phyloP scores from a whole-genome alignment of 805 yeast species.

The Schwanniomyces polymorphus region DNA sequence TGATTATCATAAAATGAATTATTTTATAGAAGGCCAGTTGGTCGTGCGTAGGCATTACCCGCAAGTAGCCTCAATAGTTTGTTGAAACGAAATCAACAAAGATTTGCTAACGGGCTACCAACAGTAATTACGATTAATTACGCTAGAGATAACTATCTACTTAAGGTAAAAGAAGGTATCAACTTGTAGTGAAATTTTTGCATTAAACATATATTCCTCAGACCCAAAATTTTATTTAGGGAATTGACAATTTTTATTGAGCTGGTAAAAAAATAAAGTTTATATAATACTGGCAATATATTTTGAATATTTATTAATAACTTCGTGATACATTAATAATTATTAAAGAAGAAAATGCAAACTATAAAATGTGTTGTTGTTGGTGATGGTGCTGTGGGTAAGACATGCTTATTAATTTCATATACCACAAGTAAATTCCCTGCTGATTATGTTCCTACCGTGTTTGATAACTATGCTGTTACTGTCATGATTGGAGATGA shows the following conservation, averaged over 20 bases:
- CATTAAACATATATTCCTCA: neutral
- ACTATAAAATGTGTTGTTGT: slow-evolving; percentile 94
- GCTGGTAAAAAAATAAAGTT: neutral
- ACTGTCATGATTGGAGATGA: slow-evolving; percentile 97
- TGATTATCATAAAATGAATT: too few species aligned
- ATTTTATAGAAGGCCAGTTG: neutral
- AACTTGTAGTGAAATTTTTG: neutral
- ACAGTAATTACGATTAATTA: neutral
- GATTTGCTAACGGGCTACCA: neutral
- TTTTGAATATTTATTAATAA: neutral
- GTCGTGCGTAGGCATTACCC: slow-evolving; percentile 5
- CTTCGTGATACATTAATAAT: neutral
- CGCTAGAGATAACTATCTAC: neutral
- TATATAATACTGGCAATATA: neutral
- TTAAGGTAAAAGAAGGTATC: neutral
- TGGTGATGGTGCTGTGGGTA: slow-evolving; percentile 99
- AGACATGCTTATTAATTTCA: slow-evolving; percentile 91
- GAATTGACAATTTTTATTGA: neutral
- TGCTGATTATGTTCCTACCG: slow-evolving; percentile 98
- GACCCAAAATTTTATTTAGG: neutral
- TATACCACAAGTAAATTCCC: slow-evolving; percentile 97
- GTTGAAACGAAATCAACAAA: slow-evolving; percentile 8
- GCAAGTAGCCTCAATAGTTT: slow-evolving; percentile 3
- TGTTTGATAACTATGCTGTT: slow-evolving; percentile 92
- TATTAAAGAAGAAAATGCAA: slow-evolving; percentile 34